Percentiles rank a stretch among this genome's conserved stretches.
Conservation (phyloP, 2,329 filamentous ascomycete genomes). For the Monilinia vaccinii-corymbosi region DNA sequence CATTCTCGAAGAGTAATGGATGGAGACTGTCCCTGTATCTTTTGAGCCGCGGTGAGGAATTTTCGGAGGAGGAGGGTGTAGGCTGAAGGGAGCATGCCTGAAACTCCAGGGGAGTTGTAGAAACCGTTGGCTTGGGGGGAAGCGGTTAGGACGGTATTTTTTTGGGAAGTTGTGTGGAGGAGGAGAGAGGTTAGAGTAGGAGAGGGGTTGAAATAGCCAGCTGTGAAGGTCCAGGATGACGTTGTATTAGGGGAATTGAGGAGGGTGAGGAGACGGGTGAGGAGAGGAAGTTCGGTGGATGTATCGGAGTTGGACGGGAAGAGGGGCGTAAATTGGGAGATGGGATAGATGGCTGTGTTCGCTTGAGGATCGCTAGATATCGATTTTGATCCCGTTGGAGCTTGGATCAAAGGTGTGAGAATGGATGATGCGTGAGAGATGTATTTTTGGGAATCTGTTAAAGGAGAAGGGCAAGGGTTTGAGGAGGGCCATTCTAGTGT, state of each 20-base stretch:
- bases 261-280: conserved; percentile 64
- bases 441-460: conserved; percentile 61
- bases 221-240: conserved; percentile 90
- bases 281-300: conserved; percentile 80
- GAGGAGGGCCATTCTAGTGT: conserved; percentile 61
- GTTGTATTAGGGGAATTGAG: conserved; percentile 56
- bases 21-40: not conserved
- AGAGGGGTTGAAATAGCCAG: conserved; percentile 97
- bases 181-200: conserved; percentile 73
- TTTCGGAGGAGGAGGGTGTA: conserved; percentile 81
- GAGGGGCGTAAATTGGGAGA: conserved; percentile 81
- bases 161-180: conserved; percentile 50
- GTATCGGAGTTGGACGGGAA: conserved; percentile 63
- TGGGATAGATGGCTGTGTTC: conserved; percentile 73
- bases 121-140: conserved; percentile 94
- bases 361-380: conserved; percentile 1
- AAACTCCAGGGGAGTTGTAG: conserved; percentile 78
- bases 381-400: conserved; percentile 11
- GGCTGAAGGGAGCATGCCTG: conserved; percentile 80
- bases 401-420: conserved; percentile 54
- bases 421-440: conserved; percentile 57
- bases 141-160: conserved; percentile 80
- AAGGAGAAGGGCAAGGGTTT: conserved; percentile 67
- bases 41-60: conserved; percentile 52
- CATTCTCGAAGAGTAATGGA: conserved; percentile 74